Conservation (phyloP, 108 stramenopile genomes). For the Conticribra guillardii region DNA sequence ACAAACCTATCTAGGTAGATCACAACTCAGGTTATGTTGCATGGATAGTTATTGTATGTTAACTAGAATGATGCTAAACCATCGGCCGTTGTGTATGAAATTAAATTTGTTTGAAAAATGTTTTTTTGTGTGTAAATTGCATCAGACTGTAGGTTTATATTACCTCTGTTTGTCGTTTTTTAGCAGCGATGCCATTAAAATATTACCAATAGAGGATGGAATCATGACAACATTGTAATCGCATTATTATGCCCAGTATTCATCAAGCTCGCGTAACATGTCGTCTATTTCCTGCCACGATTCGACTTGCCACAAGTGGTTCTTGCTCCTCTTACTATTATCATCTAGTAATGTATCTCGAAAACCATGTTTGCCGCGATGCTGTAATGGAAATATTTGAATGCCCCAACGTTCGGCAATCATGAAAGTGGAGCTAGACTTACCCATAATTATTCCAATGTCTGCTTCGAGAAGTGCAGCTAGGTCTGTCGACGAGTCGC, state of each 20-base stretch:
- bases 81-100: too few species aligned
- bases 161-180: too few species aligned
- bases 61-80: too few species aligned
- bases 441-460: constrained; percentile 59
- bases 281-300: constrained; percentile 45
- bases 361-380: constrained; percentile 34
- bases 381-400: constrained; percentile 29
- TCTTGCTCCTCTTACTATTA: background rate
- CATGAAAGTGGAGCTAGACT: constrained; percentile 31
- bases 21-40: too few species aligned
- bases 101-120: too few species aligned
- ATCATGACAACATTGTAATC: too few species aligned
- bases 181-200: too few species aligned
- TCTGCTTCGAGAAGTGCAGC: constrained; percentile 59
- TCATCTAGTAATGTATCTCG: background rate
- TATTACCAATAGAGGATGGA: too few species aligned
- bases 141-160: too few species aligned
- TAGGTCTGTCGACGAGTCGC: constrained; percentile 63
- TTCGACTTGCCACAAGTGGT: constrained; percentile 31
- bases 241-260: constrained; percentile 15
- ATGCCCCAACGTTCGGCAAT: constrained; percentile 49
- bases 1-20: too few species aligned
- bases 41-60: too few species aligned
- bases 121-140: too few species aligned
- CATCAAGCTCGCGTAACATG: constrained; percentile 34